Percentiles rank a stretch among this genome's conserved stretches.
These are phyloP conservation scores for Colletotrichum cordylinicola DNA, from an alignment of 2,329 filamentous ascomycete genomes.

Conservation along the genomic window DNA sequence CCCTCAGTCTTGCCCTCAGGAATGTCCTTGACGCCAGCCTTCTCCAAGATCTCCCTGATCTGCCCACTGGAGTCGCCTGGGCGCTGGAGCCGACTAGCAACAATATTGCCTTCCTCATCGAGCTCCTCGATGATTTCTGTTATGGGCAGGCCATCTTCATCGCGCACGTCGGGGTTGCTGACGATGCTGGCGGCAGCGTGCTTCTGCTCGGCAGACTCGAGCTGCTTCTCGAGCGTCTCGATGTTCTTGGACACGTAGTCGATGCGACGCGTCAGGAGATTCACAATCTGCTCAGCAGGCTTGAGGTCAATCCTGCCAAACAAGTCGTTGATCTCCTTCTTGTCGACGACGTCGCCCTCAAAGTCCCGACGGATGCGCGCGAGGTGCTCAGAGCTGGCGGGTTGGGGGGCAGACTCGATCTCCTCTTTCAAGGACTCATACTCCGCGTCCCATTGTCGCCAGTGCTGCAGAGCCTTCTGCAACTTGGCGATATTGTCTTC, in stretches of 20 bases:
- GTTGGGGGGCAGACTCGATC: slow-evolving; percentile 61
- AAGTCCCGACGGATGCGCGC: slow-evolving; percentile 63
- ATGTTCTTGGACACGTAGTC: slow-evolving; percentile 92
- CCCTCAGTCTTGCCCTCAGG: slow-evolving; percentile 25
- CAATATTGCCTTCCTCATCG: slow-evolving; percentile 86
- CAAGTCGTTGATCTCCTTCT: slow-evolving; percentile 59
- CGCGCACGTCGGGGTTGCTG: slow-evolving; percentile 64
- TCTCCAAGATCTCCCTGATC: slow-evolving; percentile 75
- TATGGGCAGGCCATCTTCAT: slow-evolving; percentile 77
- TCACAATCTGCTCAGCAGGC: slow-evolving; percentile 67
- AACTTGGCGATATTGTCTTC: slow-evolving; percentile 79
- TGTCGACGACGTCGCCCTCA: slow-evolving; percentile 66
- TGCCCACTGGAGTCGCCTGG: slow-evolving; percentile 72
- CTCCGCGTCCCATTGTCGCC: slow-evolving; percentile 90
- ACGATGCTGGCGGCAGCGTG: slow-evolving; percentile 67
- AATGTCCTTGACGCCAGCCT: slow-evolving; percentile 71
- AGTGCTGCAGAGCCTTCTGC: slow-evolving; percentile 79
- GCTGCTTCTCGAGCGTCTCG: slow-evolving; percentile 73
- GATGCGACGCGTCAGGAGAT: slow-evolving; percentile 74
- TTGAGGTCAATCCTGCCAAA: slow-evolving; percentile 52
- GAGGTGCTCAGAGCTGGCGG: slow-evolving; percentile 59
- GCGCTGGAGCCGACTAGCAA: slow-evolving; percentile 70
- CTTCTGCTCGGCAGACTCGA: slow-evolving; percentile 73
- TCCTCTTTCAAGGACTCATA: slow-evolving; percentile 91
- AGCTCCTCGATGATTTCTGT: slow-evolving; percentile 93